phyloP scores from a whole-genome alignment of 1,284 basidiomycete species.

The Sporisorium exsertum region DNA sequence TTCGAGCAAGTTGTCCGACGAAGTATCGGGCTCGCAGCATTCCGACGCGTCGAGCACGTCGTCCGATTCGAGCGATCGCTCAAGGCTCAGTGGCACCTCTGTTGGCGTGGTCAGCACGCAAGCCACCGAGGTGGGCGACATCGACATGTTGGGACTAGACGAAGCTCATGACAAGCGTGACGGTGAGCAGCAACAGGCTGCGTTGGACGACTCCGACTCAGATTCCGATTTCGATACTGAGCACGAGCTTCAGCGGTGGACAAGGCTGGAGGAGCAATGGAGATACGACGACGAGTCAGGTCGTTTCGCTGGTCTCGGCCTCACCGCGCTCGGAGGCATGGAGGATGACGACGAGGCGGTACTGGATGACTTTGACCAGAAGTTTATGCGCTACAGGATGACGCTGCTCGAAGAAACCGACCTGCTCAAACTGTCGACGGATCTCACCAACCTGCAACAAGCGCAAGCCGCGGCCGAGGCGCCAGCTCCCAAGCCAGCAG shows the following conservation, averaged over 20 bases:
- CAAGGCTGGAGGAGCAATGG: slow-evolving; percentile 61
- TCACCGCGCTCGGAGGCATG: slow-evolving; percentile 67
- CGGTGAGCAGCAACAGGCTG: slow-evolving; percentile 19
- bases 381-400: slow-evolving; percentile 68
- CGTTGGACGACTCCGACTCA: slow-evolving; percentile 23
- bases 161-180: slow-evolving; percentile 32
- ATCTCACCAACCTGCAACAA: slow-evolving; percentile 66
- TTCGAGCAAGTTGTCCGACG: slow-evolving; percentile 16
- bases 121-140: slow-evolving; percentile 58
- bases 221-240: slow-evolving; percentile 35
- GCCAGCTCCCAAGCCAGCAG: slow-evolving; percentile 48
- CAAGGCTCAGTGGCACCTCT: slow-evolving; percentile 42
- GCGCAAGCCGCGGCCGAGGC: slow-evolving; percentile 63
- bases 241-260: slow-evolving; percentile 41
- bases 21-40: slow-evolving; percentile 34
- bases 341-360: slow-evolving; percentile 69
- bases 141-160: slow-evolving; percentile 51
- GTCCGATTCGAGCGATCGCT: slow-evolving; percentile 59
- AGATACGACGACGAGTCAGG: slow-evolving; percentile 67
- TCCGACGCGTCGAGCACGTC: slow-evolving; percentile 61
- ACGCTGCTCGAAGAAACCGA: slow-evolving; percentile 65
- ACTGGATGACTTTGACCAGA: slow-evolving; percentile 67
- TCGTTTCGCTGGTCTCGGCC: slow-evolving; percentile 65
- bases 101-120: slow-evolving; percentile 58
- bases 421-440: slow-evolving; percentile 65